These are phyloP conservation scores for Diaporthe velutina DNA, from an alignment of 2,329 filamentous ascomycete genomes.

Conservation along the genomic window DNA sequence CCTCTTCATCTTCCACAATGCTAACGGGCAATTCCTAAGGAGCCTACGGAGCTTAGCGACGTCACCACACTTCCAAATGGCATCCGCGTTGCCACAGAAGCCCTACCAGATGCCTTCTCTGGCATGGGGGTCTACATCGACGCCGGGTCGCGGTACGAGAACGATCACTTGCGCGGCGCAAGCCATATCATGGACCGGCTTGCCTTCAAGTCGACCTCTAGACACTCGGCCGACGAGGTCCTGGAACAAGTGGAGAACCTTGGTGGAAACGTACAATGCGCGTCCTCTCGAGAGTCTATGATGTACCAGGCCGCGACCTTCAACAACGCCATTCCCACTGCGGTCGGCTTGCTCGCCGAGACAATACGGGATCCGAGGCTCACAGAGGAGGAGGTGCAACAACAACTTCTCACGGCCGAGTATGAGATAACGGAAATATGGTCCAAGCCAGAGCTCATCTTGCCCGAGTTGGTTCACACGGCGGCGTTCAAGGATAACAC, in stretches of 20 bases:
- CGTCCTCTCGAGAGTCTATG: constrained; percentile 92
- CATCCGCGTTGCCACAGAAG: constrained; percentile 93
- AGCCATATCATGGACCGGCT: constrained; percentile 97
- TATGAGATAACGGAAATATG: constrained; percentile 99
- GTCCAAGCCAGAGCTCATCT: constrained; percentile 95
- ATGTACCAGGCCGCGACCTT: constrained; percentile 99
- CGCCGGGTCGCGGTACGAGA: constrained; percentile 94
- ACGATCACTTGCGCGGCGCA: constrained; percentile 84
- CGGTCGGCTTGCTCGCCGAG: constrained; percentile 88
- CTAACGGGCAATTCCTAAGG: constrained; percentile 58
- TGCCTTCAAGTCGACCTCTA: constrained; percentile 90
- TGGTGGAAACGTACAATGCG: constrained; percentile 97
- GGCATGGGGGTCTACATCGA: constrained; percentile 97
- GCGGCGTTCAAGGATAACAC: constrained; percentile 97
- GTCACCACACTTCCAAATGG: constrained; percentile 94
- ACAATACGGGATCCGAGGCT: constrained; percentile 90
- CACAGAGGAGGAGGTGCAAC: constrained; percentile 86
- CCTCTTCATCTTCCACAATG: background rate
- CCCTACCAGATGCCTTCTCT: constrained; percentile 92
- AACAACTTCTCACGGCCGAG: constrained; percentile 90
- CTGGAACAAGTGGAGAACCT: constrained; percentile 88
- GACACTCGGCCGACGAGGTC: constrained; percentile 83
- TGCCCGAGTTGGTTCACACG: constrained; percentile 95
- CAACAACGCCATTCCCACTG: constrained; percentile 88
- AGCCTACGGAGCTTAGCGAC: constrained; percentile 87